These are phyloP conservation scores for Talaromyces islandicus DNA, from an alignment of 2,329 filamentous ascomycete species.

Conservation along the genomic window DNA sequence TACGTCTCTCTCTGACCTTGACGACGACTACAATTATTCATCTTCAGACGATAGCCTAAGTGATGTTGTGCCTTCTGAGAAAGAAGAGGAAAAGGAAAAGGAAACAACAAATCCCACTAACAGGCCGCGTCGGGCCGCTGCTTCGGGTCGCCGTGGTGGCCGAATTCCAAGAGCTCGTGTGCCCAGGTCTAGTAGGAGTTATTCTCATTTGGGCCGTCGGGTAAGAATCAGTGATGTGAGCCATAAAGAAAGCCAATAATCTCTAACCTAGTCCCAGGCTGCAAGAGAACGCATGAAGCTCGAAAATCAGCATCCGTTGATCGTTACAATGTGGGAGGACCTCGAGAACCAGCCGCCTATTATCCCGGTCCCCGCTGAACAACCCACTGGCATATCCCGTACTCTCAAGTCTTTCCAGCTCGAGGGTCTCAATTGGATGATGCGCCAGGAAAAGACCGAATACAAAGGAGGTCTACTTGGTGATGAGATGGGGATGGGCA, in stretches of 20 bases:
- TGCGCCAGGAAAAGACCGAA: conserved; percentile 72
- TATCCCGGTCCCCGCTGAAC: conserved; percentile 56
- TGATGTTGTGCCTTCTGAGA: background rate
- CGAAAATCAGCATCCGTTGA: conserved; percentile 68
- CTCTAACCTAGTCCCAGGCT: conserved; percentile 31
- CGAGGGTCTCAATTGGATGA: conserved; percentile 93
- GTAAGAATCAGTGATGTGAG: conserved; percentile 18
- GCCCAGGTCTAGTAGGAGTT: conserved; percentile 7
- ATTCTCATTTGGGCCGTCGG: conserved; percentile 19
- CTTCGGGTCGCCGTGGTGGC: background rate
- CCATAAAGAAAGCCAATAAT: conserved; percentile 18
- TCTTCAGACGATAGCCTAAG: conserved; percentile 7
- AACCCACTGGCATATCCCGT: conserved; percentile 72
- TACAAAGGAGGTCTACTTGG: conserved; percentile 89
- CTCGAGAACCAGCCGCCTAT: conserved; percentile 64
- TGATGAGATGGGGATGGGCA: conserved; percentile 98
- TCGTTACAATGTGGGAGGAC: conserved; percentile 79
- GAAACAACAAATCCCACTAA: background rate
- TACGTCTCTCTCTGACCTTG: conserved; percentile 9
- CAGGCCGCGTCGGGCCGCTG: background rate
- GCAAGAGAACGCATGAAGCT: conserved; percentile 59
- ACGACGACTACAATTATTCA: conserved; percentile 19
- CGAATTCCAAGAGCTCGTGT: background rate
- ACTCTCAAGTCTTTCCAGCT: conserved; percentile 90
- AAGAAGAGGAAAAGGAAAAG: background rate